Evolutionary conservation across 495 filamentous ascomycete species (phyloP), one percentile per base, ranked within the genome.

Genomic region (Penicillium pulvis): DNA sequence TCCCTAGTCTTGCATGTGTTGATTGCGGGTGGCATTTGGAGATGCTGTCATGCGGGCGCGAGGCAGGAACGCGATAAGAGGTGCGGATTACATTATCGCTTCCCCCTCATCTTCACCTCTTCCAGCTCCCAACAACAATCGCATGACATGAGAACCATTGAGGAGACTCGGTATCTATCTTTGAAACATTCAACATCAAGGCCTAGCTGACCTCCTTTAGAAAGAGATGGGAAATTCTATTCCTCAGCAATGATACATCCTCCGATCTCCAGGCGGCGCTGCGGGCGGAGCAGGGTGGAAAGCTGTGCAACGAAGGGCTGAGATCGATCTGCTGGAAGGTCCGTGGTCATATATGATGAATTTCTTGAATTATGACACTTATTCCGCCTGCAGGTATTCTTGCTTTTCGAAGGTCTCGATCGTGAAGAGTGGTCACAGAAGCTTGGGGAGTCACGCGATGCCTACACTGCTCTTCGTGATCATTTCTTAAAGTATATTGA

Each of bases 291-390:
- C 68, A 81, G 76, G 62, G 72, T 71, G 53, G 74, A 73, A 65
- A 82, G 67, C 84, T 88, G 35, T 91, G 89, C 67, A 77, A 82
- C 39, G 80, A 83, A 42, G 91, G 92, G 19, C 82, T 93, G 55
- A 83, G 94, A 41, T 97, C 93, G 24, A 81, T 96, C 48, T 96
- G 90, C 73, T 98, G 94, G 94, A 98, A 95, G 86, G 90, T 86
- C 67, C 69, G 77, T 70, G 56, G 44, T 20, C 19, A 42, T 35
- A 26, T 17, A 17, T 23, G n/a, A 17, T 6, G 9, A 17, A 45
- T 11, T 16, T n/a, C n/a, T n/a, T 42, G 11, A 36, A 54, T 23
- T 16, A 44, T 31, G 36, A 50, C 49, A 36, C 65, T 68, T 54
- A 67, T 65, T 51, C 30, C 36, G 9, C 7, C 31, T 41, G 35